These are phyloP conservation scores for Paramecium caudatum DNA, from an alignment of 73 alveolate genomes.

Conservation along the genomic window DNA sequence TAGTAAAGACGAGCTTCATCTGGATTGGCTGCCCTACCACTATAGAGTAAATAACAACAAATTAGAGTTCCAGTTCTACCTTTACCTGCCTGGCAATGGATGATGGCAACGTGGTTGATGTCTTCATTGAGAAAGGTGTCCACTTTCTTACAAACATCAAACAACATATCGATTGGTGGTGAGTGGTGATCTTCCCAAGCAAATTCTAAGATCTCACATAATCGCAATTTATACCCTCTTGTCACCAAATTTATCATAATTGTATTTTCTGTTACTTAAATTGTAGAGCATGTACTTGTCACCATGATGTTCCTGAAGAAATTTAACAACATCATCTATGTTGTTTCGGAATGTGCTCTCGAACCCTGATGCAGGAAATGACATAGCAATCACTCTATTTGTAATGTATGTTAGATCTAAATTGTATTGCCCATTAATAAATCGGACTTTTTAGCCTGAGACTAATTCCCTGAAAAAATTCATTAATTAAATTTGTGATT, in stretches of 20 bases:
- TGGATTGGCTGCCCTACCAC: conserved; percentile 77
- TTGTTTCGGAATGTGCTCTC: conserved; percentile 86
- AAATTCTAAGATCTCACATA: conserved; percentile 79
- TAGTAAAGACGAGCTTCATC: conserved; percentile 83
- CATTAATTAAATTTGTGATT: no score
- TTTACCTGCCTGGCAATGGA: conserved; percentile 97
- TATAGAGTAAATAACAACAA: conserved; percentile 87
- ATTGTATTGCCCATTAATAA: conserved; percentile 84
- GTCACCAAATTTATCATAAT: conserved; percentile 86
- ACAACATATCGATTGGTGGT: conserved; percentile 93
- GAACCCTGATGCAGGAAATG: conserved; percentile 95
- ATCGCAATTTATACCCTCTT: conserved; percentile 73
- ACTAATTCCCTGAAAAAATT: conserved; percentile 88
- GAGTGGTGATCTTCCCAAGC: conserved; percentile 97
- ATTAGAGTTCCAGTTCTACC: conserved; percentile 96
- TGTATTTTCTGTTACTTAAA: conserved; percentile 88
- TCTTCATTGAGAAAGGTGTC: conserved; percentile 77
- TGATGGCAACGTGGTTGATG: conserved; percentile 83
- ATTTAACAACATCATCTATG: conserved; percentile 85
- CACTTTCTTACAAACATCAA: conserved; percentile 86
- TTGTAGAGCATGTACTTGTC: conserved; percentile 85
- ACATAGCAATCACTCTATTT: conserved; percentile 93
- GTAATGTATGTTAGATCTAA: conserved; percentile 93
- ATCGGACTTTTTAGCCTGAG: conserved; percentile 86
- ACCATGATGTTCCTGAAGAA: conserved; percentile 88